Evolutionary conservation across 495 filamentous ascomycete genomes (phyloP).

Genomic region (Podospora fimiseda): DNA sequence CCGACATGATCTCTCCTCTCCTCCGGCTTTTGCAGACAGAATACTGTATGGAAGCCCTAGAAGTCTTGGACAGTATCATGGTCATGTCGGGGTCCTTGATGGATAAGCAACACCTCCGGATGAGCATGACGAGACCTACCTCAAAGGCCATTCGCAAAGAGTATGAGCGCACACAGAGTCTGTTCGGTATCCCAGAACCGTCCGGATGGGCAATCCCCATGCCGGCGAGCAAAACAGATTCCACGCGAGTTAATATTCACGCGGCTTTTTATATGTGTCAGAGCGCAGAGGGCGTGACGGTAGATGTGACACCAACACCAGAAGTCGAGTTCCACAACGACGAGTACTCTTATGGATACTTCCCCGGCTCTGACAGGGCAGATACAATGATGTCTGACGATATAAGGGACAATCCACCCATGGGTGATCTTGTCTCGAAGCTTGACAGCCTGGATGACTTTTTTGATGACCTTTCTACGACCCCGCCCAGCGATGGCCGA

Average conservation of each 20-base stretch:
- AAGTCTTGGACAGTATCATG: slow-evolving; percentile 90
- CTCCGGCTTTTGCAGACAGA: slow-evolving; percentile 87
- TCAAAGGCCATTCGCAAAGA: slow-evolving; percentile 83
- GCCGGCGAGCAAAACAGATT: slow-evolving; percentile 78
- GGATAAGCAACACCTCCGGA: slow-evolving; percentile 88
- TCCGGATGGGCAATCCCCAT: slow-evolving; percentile 95
- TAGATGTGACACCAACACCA: slow-evolving; percentile 66
- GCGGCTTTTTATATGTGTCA: slow-evolving; percentile 90
- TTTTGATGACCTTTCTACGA: slow-evolving; percentile 60
- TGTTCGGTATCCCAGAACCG: slow-evolving; percentile 94
- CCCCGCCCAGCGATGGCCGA: slow-evolving; percentile 47
- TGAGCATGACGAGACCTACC: slow-evolving; percentile 86
- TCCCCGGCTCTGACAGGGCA: slow-evolving; percentile 58
- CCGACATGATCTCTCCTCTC: slow-evolving; percentile 90
- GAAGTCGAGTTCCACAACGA: slow-evolving; percentile 90
- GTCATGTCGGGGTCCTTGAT: slow-evolving; percentile 87
- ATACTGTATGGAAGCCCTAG: slow-evolving; percentile 82
- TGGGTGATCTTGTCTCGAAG: slow-evolving; percentile 82
- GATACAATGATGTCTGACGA: slow-evolving; percentile 92
- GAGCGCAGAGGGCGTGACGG: slow-evolving; percentile 42
- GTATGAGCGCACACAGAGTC: slow-evolving; percentile 85
- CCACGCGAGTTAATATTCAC: slow-evolving; percentile 87
- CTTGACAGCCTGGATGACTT: slow-evolving; percentile 93
- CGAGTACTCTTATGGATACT: slow-evolving; percentile 77
- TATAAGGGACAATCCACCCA: slow-evolving; percentile 58